Evolutionary conservation across 2,329 filamentous ascomycete genomes (phyloP).

Genomic region (Pseudogymnoascus sp.): DNA sequence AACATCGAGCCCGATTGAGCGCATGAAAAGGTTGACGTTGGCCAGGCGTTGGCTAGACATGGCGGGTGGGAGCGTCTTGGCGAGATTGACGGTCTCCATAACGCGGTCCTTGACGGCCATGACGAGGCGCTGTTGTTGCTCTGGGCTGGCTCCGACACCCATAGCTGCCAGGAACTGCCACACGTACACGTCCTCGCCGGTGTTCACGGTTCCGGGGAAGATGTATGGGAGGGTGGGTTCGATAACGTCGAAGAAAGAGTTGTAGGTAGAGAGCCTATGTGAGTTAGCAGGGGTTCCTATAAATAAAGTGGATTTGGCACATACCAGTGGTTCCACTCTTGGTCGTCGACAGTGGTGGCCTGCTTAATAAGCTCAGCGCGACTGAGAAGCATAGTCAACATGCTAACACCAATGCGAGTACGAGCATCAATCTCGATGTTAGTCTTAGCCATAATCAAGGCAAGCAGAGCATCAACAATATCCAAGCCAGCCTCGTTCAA

Average conservation of each 20-base stretch:
- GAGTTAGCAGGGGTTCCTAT: conserved; percentile 26
- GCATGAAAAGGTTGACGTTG: conserved; percentile 98
- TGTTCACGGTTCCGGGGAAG: conserved; percentile 85
- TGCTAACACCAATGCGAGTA: conserved; percentile 78
- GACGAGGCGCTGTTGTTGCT: conserved; percentile 91
- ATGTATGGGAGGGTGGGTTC: conserved; percentile 77
- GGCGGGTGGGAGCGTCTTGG: conserved; percentile 80
- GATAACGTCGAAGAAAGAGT: conserved; percentile 75
- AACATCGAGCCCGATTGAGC: conserved; percentile 95
- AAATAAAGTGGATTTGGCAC: conserved; percentile 19
- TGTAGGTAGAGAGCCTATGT: conserved; percentile 65
- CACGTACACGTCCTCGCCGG: conserved; percentile 88
- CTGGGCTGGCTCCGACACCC: conserved; percentile 83
- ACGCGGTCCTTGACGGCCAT: conserved; percentile 96
- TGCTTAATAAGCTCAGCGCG: conserved; percentile 91
- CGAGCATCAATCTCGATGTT: conserved; percentile 78
- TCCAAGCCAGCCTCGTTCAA: conserved; percentile 84
- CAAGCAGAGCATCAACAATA: conserved; percentile 83
- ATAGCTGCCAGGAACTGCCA: conserved; percentile 97
- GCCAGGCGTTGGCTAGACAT: conserved; percentile 76
- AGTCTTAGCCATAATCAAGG: conserved; percentile 70
- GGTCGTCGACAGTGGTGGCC: conserved; percentile 57
- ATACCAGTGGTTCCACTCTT: conserved; percentile 74
- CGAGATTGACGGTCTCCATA: conserved; percentile 84
- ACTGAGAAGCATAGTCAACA: conserved; percentile 89